These are phyloP conservation scores for Blepharisma japonicum DNA, from an alignment of 73 alveolate genomes.

Conservation along the genomic window DNA sequence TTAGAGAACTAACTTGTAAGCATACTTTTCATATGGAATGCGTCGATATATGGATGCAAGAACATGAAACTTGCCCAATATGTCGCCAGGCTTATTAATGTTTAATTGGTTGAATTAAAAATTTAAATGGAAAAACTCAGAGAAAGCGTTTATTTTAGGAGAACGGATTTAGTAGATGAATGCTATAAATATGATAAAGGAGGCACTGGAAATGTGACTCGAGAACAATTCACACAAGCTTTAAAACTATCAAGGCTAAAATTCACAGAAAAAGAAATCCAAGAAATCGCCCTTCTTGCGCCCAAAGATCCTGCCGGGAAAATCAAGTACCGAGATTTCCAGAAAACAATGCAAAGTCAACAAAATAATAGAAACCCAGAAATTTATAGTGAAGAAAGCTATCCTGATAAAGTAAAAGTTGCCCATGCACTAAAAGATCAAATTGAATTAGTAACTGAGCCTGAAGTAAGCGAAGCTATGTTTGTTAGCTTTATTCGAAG, in stretches of 20 bases:
- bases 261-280: not conserved
- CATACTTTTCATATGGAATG: slow-evolving; percentile 65
- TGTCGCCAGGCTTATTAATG: slow-evolving; percentile 33
- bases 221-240: not conserved
- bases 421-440: not conserved
- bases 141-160: not conserved
- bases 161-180: not conserved
- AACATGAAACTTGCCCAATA: slow-evolving; percentile 84
- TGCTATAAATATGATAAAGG: not conserved
- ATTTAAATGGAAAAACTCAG: not conserved
- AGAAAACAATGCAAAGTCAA: not conserved
- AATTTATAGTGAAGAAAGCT: not conserved
- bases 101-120: no score
- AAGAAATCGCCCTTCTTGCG: not conserved
- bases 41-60: slow-evolving; percentile 69
- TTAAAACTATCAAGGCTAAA: not conserved
- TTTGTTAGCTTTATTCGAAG: not conserved
- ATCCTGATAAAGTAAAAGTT: not conserved
- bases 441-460: not conserved
- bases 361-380: not conserved
- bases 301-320: not conserved
- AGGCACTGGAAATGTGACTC: not conserved
- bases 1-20: slow-evolving; percentile 48
- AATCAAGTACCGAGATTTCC: not conserved
- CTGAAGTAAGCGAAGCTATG: not conserved